Evolutionary conservation across 257 asterid species (phyloP).

Genomic region (Verbascum thapsus): DNA sequence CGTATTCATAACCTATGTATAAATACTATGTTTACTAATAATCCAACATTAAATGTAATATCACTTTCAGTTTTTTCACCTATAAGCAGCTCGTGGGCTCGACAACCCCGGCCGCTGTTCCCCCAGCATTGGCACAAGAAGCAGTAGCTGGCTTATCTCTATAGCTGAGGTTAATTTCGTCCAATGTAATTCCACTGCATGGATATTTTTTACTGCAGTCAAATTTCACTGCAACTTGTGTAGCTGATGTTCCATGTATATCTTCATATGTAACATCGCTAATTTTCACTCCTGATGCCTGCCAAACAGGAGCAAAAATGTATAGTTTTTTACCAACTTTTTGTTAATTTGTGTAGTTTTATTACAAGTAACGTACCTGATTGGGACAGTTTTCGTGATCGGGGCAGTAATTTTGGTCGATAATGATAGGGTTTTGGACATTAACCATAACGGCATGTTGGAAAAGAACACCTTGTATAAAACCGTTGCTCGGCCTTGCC

Average conservation of each 20-base stretch:
- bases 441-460: slow-evolving; percentile 43
- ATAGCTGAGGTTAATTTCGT: slow-evolving; percentile 19
- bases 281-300: slow-evolving; percentile 42
- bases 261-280: slow-evolving; percentile 31
- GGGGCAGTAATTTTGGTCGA: slow-evolving; percentile 70
- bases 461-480: slow-evolving; percentile 45
- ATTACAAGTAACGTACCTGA: slow-evolving; percentile 48
- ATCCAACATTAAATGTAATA: too few species aligned
- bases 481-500: slow-evolving; percentile 66
- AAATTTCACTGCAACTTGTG: slow-evolving; percentile 29
- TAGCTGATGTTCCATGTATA: slow-evolving; percentile 33
- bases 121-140: slow-evolving; percentile 26
- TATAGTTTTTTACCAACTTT: too few species aligned
- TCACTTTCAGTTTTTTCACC: too few species aligned
- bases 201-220: slow-evolving; percentile 27
- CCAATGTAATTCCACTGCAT: slow-evolving; percentile 26
- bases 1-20: too few species aligned
- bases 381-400: slow-evolving; percentile 40
- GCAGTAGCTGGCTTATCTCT: slow-evolving; percentile 5
- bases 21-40: too few species aligned
- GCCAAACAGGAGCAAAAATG: too few species aligned
- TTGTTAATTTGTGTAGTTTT: too few species aligned
- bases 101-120: slow-evolving; percentile 23
- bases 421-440: slow-evolving; percentile 55
- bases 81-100: slow-evolving; percentile 24